These are phyloP conservation scores for Ceratocystis colombiana DNA, from an alignment of 2,329 filamentous ascomycete species.

Conservation along the genomic window DNA sequence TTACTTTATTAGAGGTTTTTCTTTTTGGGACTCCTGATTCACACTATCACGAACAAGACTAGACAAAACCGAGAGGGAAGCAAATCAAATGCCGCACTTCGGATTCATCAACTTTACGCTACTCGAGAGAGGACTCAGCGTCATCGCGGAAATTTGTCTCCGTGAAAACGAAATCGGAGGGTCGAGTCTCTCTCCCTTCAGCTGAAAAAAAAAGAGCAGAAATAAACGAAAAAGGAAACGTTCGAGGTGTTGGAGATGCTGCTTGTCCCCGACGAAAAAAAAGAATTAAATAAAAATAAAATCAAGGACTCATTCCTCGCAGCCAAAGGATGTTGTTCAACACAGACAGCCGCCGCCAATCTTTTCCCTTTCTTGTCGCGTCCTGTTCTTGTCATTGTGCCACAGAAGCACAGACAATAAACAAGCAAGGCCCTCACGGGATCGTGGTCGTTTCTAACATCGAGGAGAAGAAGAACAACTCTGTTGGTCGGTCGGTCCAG, in stretches of 20 bases:
- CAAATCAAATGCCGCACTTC: background rate
- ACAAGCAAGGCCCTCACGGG: no score
- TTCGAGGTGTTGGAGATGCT: background rate
- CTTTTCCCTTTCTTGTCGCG: background rate
- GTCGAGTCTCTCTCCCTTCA: background rate
- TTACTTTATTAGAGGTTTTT: no score
- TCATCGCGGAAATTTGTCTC: background rate
- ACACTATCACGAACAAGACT: background rate
- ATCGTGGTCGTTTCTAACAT: no score
- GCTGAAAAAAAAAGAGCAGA: background rate
- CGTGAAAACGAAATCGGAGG: background rate
- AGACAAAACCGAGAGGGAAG: background rate
- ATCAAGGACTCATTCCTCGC: no score
- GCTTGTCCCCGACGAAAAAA: background rate
- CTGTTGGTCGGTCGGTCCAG: no score
- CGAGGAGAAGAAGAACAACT: no score
- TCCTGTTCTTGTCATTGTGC: no score
- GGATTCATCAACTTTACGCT: background rate
- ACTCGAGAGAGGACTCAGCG: background rate
- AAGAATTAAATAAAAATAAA: background rate
- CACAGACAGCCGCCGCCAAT: no score
- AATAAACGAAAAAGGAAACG: background rate
- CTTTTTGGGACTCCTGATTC: background rate
- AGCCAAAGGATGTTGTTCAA: no score
- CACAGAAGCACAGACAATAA: no score